Conservation (phyloP, 495 filamentous ascomycete genomes). For the Daldinia caldariorum region DNA sequence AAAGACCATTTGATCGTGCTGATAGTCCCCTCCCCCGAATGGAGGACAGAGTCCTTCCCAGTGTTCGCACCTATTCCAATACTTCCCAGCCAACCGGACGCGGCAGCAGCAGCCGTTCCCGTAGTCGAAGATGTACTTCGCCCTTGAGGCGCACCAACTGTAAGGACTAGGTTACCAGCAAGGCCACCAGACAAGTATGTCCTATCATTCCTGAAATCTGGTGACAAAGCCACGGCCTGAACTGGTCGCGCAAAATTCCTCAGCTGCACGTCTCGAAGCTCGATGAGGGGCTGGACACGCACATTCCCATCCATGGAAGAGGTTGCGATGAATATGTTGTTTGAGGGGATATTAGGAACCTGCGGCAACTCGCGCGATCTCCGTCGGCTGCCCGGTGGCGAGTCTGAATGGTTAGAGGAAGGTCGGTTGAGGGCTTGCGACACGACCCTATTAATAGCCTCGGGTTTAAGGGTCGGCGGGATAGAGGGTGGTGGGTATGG, state of each 20-base stretch:
- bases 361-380: slow-evolving; percentile 57
- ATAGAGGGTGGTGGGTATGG: slow-evolving; percentile 78
- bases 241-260: slow-evolving; percentile 94
- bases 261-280: slow-evolving; percentile 78
- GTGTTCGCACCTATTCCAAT: slow-evolving; percentile 80
- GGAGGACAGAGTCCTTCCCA: slow-evolving; percentile 87
- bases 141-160: slow-evolving; percentile 79
- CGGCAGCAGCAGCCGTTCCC: slow-evolving; percentile 78
- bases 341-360: slow-evolving; percentile 77
- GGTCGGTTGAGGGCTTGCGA: slow-evolving; percentile 57
- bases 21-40: slow-evolving; percentile 92
- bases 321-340: slow-evolving; percentile 89
- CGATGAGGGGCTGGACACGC: slow-evolving; percentile 82
- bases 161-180: slow-evolving; percentile 90
- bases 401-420: slow-evolving; percentile 60
- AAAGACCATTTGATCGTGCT: slow-evolving; percentile 91
- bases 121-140: slow-evolving; percentile 82
- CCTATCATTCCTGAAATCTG: slow-evolving; percentile 88
- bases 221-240: slow-evolving; percentile 87
- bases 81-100: slow-evolving; percentile 90
- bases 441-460: slow-evolving; percentile 57
- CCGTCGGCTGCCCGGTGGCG: slow-evolving; percentile 61
- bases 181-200: slow-evolving; percentile 90
- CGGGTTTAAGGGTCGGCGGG: slow-evolving; percentile 65
- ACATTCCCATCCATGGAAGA: slow-evolving; percentile 96